These are phyloP conservation scores for Brassica hybrid DNA, from an alignment of 441 rosid genomes.

Conservation along the genomic window DNA sequence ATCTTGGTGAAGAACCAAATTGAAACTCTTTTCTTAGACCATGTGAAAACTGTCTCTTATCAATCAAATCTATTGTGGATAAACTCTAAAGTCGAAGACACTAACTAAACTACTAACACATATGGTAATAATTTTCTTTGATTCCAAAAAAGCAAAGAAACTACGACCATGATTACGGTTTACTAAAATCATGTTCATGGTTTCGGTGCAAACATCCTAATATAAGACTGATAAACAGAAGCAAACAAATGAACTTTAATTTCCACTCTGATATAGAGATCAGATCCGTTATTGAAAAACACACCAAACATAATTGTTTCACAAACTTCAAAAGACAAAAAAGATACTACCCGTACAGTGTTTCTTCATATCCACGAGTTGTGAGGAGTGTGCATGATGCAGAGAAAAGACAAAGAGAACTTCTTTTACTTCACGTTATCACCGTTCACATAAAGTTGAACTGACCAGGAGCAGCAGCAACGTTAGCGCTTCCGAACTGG, in stretches of 20 bases:
- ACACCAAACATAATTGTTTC: slow-evolving; percentile 9
- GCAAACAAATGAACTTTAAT: background rate
- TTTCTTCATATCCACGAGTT: slow-evolving; percentile 28
- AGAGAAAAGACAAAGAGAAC: background rate
- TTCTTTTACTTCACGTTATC: slow-evolving; percentile 19
- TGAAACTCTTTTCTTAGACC: slow-evolving; percentile 12
- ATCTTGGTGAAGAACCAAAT: slow-evolving; percentile 22
- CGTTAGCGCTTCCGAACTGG: slow-evolving; percentile 33
- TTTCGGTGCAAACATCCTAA: background rate
- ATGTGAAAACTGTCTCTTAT: slow-evolving; percentile 30
- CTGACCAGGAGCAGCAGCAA: slow-evolving; percentile 35
- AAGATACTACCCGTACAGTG: background rate
- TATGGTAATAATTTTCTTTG: slow-evolving; percentile 16
- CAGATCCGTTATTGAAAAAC: slow-evolving; percentile 15
- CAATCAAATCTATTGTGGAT: background rate
- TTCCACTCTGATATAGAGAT: slow-evolving; percentile 1
- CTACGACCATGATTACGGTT: slow-evolving; percentile 5
- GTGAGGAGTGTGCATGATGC: background rate
- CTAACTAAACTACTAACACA: too few species aligned
- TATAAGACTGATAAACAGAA: too few species aligned
- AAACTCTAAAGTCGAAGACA: slow-evolving; percentile 11
- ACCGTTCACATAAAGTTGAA: slow-evolving; percentile 32
- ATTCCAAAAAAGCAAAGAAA: slow-evolving; percentile 30
- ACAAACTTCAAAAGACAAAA: slow-evolving; percentile 14
- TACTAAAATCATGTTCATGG: too few species aligned